Evolutionary conservation across 1,284 basidiomycete genomes (phyloP).

Genomic region (Lignosus rhinocerotis): DNA sequence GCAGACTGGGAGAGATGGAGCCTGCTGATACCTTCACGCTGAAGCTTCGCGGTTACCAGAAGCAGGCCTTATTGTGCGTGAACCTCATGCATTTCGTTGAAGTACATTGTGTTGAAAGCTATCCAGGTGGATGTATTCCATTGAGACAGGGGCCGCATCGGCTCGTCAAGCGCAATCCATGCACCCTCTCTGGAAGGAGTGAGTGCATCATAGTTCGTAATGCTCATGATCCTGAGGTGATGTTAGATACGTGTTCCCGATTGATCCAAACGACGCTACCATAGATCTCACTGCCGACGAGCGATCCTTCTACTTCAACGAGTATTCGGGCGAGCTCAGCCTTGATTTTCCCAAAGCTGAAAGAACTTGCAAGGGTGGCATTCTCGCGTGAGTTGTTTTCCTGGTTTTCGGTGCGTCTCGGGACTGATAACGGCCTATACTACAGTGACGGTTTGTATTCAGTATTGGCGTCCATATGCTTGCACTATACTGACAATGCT

Average conservation of each 20-base stretch:
- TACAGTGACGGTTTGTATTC: conserved; percentile 30
- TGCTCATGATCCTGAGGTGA: neutral
- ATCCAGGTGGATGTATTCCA: conserved; percentile 89
- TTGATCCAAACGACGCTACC: conserved; percentile 49
- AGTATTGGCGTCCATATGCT: neutral
- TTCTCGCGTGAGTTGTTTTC: conserved; percentile 72
- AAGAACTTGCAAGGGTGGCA: conserved; percentile 80
- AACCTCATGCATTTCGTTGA: neutral
- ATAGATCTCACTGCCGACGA: conserved; percentile 76
- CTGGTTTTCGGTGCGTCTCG: neutral
- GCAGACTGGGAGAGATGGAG: conserved; percentile 77
- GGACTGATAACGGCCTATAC: neutral
- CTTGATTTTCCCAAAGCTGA: conserved; percentile 85
- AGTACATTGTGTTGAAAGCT: neutral
- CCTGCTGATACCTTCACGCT: conserved; percentile 81
- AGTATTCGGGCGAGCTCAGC: conserved; percentile 94
- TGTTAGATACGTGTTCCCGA: conserved; percentile 67
- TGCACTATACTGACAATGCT: neutral
- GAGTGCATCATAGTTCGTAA: conserved; percentile 30
- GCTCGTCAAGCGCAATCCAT: conserved; percentile 75
- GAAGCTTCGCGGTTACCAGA: conserved; percentile 87
- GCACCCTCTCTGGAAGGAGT: conserved; percentile 97
- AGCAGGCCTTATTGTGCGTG: conserved; percentile 80
- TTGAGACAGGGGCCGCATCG: conserved; percentile 74
- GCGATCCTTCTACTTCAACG: conserved; percentile 81